A percentile compares a stretch with the other conserved stretches of the same genome.
Conservation (phyloP, 345 rosid genomes). For the Heritiera littoralis region DNA sequence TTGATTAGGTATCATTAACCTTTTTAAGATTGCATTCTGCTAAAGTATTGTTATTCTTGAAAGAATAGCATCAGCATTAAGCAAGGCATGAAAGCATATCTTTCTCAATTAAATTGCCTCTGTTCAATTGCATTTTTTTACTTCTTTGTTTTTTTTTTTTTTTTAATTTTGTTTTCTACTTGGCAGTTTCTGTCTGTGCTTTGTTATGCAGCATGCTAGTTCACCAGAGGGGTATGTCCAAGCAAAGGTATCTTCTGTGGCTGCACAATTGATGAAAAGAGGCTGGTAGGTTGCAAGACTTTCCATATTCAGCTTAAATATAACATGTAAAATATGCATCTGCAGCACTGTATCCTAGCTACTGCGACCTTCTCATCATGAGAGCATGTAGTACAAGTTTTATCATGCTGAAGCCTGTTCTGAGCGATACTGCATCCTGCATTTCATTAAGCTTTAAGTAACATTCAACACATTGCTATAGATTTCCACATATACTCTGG, state of each 20-base stretch:
- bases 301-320: neutral
- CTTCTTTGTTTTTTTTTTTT: neutral
- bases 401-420: neutral
- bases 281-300: slow-evolving; percentile 69
- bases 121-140: neutral
- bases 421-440: neutral
- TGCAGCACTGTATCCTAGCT: neutral
- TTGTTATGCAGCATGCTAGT: slow-evolving; percentile 77
- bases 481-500: neutral
- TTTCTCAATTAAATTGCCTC: neutral
- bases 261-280: slow-evolving; percentile 94
- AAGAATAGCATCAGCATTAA: neutral
- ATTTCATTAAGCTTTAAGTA: neutral
- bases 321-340: neutral
- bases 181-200: slow-evolving; percentile 85
- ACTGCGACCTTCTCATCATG: neutral
- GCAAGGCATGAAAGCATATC: neutral
- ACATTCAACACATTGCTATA: slow-evolving; percentile 10
- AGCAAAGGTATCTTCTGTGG: slow-evolving; percentile 91
- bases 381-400: neutral
- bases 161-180: slow-evolving; percentile 13
- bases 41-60: neutral
- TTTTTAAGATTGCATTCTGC: slow-evolving; percentile 9
- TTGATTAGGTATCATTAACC: slow-evolving; percentile 57
- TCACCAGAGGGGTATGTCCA: slow-evolving; percentile 84